Evolutionary conservation across 805 yeast species (phyloP), one percentile per base, ranked within the genome.

Genomic region (Kregervanrija fluxuum): DNA sequence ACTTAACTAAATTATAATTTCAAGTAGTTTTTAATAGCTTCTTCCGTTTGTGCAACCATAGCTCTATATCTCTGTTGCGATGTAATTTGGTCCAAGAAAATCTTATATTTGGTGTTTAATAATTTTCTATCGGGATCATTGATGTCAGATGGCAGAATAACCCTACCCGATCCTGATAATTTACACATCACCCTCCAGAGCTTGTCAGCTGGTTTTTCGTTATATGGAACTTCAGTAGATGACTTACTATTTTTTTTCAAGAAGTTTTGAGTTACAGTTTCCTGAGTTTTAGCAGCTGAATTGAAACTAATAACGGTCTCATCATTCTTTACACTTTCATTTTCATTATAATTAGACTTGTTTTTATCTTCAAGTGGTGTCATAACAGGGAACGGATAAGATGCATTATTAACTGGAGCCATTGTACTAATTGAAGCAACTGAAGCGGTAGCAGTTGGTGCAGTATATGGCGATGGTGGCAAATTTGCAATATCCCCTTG

Each of bases 161-260:
- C 88, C 52, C 74, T 73, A 38, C 96, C 98, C 16, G 82, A 78
- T 8, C 95, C 91, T 1, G 95, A 83, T 70, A 90, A 73, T 48
- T 74, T 73, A 52, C 76, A 75, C 99, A 93, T 93, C 34, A 84
- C 80, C 33, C 79, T 77, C 98, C 98, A 91, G 47, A 93, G 69
- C 44, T 71, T 74, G 50, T 79, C 81, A 32, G 86, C 86, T 3
- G 77, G 65, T 35, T 60, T 56, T 14, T 45, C 50, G 4, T 39
- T 30, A 3, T 30, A 42, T 33, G 17, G 40, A 30, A 12, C 16
- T 17, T 31, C 35, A 12, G 9, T 2, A 28, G 33, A 28, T 11
- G 45, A 34, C 11, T 11, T 32, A 12, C 40, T 39, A 37, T 48
- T 50, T 16, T 37, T 46, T 5, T 55, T 50, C 15, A 64, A 54